phyloP scores from a whole-genome alignment of 2,329 filamentous ascomycete genomes.

The Colletotrichum sp. region DNA sequence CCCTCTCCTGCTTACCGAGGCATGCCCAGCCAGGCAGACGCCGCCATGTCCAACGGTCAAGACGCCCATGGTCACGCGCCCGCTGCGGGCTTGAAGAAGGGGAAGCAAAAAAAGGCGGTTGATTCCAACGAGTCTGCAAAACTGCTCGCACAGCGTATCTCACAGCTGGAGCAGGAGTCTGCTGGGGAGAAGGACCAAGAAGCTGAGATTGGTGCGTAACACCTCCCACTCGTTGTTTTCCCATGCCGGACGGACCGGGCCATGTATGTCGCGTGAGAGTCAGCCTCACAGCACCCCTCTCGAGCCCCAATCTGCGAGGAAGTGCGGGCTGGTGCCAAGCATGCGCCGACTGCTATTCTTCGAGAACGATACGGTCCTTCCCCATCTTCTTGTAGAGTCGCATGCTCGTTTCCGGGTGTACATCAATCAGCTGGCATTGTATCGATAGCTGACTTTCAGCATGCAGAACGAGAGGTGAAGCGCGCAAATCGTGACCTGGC shows the following conservation, averaged over 20 bases:
- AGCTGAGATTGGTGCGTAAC: constrained; percentile 80
- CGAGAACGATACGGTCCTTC: background rate
- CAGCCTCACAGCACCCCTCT: background rate
- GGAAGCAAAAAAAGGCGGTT: constrained; percentile 81
- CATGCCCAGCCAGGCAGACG: constrained; percentile 47
- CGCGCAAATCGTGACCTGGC: constrained; percentile 91
- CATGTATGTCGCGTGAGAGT: constrained; percentile 17
- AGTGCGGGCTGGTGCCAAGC: background rate
- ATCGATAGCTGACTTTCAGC: constrained; percentile 32
- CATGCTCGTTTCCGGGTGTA: background rate
- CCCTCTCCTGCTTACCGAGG: background rate
- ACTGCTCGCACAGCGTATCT: constrained; percentile 90
- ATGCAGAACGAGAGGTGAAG: constrained; percentile 86
- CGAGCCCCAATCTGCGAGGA: background rate
- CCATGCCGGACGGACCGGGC: constrained; percentile 5
- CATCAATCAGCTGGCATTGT: background rate
- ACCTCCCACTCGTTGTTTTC: constrained; percentile 10
- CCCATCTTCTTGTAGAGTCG: background rate
- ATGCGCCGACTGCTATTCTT: background rate
- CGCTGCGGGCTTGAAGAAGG: constrained; percentile 70
- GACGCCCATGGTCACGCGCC: constrained; percentile 40
- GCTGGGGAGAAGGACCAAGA: constrained; percentile 95
- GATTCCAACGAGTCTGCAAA: constrained; percentile 92
- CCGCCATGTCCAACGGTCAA: constrained; percentile 47
- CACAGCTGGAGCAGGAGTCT: constrained; percentile 91